Percentiles rank a stretch among this genome's conserved stretches.
These are phyloP conservation scores for Cunninghamia lanceolata DNA, from an alignment of 75 land plant species.

Conservation along the genomic window DNA sequence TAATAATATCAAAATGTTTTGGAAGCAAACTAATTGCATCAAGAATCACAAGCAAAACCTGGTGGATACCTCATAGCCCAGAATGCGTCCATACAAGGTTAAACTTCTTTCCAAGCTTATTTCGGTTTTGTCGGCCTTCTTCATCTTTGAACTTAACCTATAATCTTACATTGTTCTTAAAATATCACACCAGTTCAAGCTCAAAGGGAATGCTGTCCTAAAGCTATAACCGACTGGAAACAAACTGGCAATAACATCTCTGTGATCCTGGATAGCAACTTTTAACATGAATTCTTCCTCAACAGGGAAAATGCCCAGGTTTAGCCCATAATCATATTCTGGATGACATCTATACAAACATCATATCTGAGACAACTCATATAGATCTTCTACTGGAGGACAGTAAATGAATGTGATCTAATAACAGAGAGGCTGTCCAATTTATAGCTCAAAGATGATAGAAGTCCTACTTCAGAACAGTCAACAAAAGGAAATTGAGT, in stretches of 20 bases:
- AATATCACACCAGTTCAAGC: not conserved
- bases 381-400: not conserved
- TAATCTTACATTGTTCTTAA: not conserved
- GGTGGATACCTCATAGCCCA: not conserved
- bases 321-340: not conserved
- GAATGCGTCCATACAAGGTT: not conserved
- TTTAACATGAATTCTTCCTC: not conserved
- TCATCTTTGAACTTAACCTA: not conserved
- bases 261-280: not conserved
- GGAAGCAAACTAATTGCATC: not conserved
- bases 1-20: not conserved
- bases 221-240: too few relatives aligned
- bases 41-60: not conserved
- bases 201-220: not conserved
- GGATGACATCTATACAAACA: not conserved
- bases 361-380: not conserved
- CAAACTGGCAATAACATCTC: not conserved
- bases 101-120: not conserved
- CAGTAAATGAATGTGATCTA: not conserved
- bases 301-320: not conserved
- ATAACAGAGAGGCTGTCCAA: not conserved
- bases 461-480: not conserved
- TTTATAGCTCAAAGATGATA: not conserved
- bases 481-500: too few relatives aligned
- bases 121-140: not conserved